A percentile compares a stretch with the other conserved stretches of the same genome.
These are phyloP conservation scores for Coemansia sp. DNA, from an alignment of 371 early-diverging fungal species.

Conservation along the genomic window DNA sequence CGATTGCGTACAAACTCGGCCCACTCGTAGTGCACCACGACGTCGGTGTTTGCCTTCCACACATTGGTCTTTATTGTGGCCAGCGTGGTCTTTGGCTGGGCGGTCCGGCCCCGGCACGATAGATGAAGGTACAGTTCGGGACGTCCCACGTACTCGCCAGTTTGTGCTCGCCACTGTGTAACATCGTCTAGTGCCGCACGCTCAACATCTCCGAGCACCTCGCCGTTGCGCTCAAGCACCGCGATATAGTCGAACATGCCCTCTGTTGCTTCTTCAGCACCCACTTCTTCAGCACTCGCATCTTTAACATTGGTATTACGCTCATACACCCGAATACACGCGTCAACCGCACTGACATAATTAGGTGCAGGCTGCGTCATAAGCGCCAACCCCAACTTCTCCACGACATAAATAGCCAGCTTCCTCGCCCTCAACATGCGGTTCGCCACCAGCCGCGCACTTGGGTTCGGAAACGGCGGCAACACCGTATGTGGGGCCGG, in stretches of 20 bases:
- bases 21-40: conserved; percentile 65
- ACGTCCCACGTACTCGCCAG: conserved; percentile 44
- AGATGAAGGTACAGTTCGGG: conserved; percentile 72
- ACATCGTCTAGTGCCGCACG: conserved; percentile 29
- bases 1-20: conserved; percentile 44
- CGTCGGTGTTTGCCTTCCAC: conserved; percentile 82
- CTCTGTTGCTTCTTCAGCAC: neutral
- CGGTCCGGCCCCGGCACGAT: conserved; percentile 69
- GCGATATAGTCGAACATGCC: conserved; percentile 16
- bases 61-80: conserved; percentile 79
- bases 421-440: conserved; percentile 85
- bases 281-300: neutral
- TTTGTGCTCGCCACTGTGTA: conserved; percentile 11
- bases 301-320: neutral
- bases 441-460: conserved; percentile 73
- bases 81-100: conserved; percentile 74
- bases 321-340: conserved; percentile 10
- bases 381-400: conserved; percentile 61
- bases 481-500: conserved; percentile 60
- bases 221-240: conserved; percentile 33
- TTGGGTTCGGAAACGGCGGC: conserved; percentile 39
- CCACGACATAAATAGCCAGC: conserved; percentile 75
- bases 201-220: conserved; percentile 27
- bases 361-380: conserved; percentile 46
- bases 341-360: conserved; percentile 43